Evolutionary conservation across 306 rosid species (phyloP), one percentile per base, ranked within the genome.

Genomic region (Dalbergia cultrata): DNA sequence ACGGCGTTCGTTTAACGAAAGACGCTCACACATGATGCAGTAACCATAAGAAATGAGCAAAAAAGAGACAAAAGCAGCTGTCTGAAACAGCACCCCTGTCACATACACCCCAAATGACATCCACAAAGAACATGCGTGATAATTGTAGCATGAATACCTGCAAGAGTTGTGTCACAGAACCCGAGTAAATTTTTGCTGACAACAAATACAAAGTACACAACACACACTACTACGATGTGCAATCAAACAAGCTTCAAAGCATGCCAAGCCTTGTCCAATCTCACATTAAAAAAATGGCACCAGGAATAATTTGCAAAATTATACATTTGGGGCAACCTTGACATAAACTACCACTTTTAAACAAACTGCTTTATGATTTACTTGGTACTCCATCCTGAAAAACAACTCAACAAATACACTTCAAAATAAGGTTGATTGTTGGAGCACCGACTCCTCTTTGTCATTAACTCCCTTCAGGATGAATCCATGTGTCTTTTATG

Each of bases 101-200:
- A 96, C 88, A 59, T 96, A 93, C 50, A 91, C 98, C 78, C 97
- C 99, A 72, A 96, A 96, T 80, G 99, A 96, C 94, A 96, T 92
- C 99, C 99, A 96, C 85, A 96, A 83, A 58, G 99, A 96, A 80
- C 99, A 96, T 67, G 88, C 85, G 77, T 93, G 90, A 75, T 88
- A 88, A 78, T 96, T 85, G 85, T 83, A 89, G 86, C 98, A 96
- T 6, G 97, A 93, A 86, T 96, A 96, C 99, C 99, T 93, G 88
- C 90, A 84, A 84, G 54, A 86, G 57, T 83, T 41, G 77, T 62
- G 73, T 75, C 80, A 77, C 16, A 41, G 77, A 65, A 58, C 72
- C 60, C 72, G 41, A 31, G 47, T 21, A 56, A 63, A 63, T 13
- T 39, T 31, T 78, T 59, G 5, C 45, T 26, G 18, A 67, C 65